Percentiles rank a stretch among this genome's conserved stretches.
These are phyloP conservation scores for Stachybotrys chartarum DNA, from an alignment of 2,329 filamentous ascomycete species.

Conservation along the genomic window DNA sequence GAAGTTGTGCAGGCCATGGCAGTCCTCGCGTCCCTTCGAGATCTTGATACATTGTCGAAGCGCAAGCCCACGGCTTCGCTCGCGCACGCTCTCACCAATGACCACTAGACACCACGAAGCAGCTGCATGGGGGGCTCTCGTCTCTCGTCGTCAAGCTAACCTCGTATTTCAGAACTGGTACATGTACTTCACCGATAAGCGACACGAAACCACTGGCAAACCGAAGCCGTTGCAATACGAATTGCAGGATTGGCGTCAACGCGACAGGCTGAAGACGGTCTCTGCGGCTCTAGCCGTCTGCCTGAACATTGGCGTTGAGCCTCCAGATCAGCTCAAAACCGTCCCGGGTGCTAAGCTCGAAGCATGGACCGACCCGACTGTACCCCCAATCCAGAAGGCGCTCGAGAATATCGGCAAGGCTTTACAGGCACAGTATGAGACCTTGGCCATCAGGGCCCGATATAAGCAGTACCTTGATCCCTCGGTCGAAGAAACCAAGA, in stretches of 20 bases:
- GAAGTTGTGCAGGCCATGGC: too few relatives aligned
- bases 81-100: too few relatives aligned
- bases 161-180: slow-evolving; percentile 70
- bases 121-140: background rate
- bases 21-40: too few relatives aligned
- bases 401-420: slow-evolving; percentile 94
- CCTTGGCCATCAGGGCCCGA: slow-evolving; percentile 85
- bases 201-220: slow-evolving; percentile 89
- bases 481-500: slow-evolving; percentile 94
- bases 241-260: slow-evolving; percentile 94
- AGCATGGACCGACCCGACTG: slow-evolving; percentile 91
- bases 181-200: slow-evolving; percentile 99
- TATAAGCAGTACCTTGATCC: slow-evolving; percentile 97
- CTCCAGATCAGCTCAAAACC: slow-evolving; percentile 93
- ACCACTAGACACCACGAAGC: background rate
- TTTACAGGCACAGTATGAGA: slow-evolving; percentile 94
- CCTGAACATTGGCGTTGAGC: slow-evolving; percentile 94
- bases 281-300: slow-evolving; percentile 92
- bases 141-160: slow-evolving; percentile 6
- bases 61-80: too few relatives aligned
- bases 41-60: too few relatives aligned
- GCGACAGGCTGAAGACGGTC: slow-evolving; percentile 91
- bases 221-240: slow-evolving; percentile 61
- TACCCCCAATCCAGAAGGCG: slow-evolving; percentile 72
- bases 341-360: slow-evolving; percentile 89